A percentile compares a stretch with the other conserved stretches of the same genome.
These are phyloP conservation scores for Pyrus pyrifolia DNA, from an alignment of 306 rosid genomes.

Conservation along the genomic window DNA sequence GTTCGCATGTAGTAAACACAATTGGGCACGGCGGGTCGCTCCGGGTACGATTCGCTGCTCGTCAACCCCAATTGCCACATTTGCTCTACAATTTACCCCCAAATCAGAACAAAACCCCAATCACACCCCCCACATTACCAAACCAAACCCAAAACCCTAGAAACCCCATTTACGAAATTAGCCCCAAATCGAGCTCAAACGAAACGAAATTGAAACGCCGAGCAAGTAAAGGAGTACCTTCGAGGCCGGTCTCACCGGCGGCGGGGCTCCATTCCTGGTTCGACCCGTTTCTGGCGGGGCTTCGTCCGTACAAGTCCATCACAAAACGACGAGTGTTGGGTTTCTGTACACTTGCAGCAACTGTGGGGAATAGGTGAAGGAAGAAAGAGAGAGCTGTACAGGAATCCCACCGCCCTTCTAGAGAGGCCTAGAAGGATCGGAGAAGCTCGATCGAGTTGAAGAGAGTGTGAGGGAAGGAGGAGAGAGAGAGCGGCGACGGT, in stretches of 20 bases:
- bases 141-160: constrained; percentile 35
- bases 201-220: not conserved
- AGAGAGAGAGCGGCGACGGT: constrained; percentile 15
- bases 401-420: constrained; percentile 11
- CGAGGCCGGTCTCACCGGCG: constrained; percentile 44
- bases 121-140: constrained; percentile 18
- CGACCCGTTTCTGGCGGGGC: constrained; percentile 51
- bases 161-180: not conserved
- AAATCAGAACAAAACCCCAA: constrained; percentile 31
- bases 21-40: constrained; percentile 63
- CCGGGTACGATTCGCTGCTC: constrained; percentile 64
- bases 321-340: not conserved
- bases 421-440: constrained; percentile 36
- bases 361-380: not conserved
- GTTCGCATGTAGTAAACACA: constrained; percentile 85
- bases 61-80: constrained; percentile 72
- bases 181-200: not conserved
- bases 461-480: not conserved
- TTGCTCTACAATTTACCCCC: constrained; percentile 40
- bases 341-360: constrained; percentile 17
- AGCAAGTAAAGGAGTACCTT: constrained; percentile 29
- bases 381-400: not conserved
- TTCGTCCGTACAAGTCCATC: constrained; percentile 69
- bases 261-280: constrained; percentile 65
- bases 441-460: constrained; percentile 21